Conservation (phyloP, 257 asterid species). For the Nicotiana sylvestris region DNA sequence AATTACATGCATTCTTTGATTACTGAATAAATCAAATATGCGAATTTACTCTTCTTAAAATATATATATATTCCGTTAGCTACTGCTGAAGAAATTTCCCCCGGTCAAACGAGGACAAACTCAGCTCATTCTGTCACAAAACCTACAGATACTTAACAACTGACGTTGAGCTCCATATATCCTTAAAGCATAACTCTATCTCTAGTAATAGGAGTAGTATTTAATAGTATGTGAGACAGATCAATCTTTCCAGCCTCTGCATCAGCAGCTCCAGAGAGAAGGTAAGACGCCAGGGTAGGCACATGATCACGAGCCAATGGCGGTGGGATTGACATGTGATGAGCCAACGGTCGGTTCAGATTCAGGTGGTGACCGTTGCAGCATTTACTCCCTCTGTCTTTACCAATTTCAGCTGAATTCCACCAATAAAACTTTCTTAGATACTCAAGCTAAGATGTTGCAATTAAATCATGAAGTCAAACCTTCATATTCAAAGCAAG, state of each 20-base stretch:
- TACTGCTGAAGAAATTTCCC: not conserved
- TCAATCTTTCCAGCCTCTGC: not conserved
- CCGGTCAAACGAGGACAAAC: not conserved
- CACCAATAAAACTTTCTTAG: not conserved
- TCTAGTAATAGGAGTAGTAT: no score
- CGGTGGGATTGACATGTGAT: conserved; percentile 10
- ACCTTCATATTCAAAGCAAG: no score
- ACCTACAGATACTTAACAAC: no score
- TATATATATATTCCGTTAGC: not conserved
- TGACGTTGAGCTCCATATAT: no score
- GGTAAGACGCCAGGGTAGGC: conserved; percentile 17
- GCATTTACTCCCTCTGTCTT: conserved; percentile 11
- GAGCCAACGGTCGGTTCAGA: conserved; percentile 39
- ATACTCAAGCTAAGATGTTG: not conserved
- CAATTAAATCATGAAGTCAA: not conserved
- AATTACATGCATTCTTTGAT: no score
- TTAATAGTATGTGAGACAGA: not conserved
- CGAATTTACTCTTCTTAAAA: not conserved
- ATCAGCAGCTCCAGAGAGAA: conserved; percentile 1
- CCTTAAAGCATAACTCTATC: no score
- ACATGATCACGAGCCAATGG: conserved; percentile 7
- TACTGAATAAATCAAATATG: not conserved
- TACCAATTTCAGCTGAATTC: not conserved
- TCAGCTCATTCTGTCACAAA: no score
- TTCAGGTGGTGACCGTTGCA: conserved; percentile 38